phyloP scores from a whole-genome alignment of 441 rosid species.

The Lagerstroemia fauriei region DNA sequence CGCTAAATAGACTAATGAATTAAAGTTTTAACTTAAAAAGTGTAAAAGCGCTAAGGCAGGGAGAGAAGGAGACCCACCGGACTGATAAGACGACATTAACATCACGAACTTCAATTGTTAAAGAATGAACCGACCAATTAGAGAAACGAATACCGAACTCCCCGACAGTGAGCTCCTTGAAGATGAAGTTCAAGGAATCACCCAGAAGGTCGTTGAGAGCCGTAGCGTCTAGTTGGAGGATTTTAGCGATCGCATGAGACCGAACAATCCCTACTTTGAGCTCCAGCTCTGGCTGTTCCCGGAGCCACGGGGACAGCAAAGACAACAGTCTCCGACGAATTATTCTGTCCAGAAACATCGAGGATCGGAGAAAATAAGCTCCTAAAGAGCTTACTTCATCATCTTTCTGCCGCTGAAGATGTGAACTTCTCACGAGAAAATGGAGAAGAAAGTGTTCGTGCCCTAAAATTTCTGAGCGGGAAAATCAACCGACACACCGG shows the following conservation, averaged over 20 bases:
- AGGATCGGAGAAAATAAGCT: conserved; percentile 4
- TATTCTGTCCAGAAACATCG: conserved; percentile 50
- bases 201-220: conserved; percentile 52
- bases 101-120: conserved; percentile 61
- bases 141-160: conserved; percentile 56
- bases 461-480: neutral
- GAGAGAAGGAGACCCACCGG: conserved; percentile 42
- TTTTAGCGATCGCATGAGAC: conserved; percentile 45
- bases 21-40: neutral
- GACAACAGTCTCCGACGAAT: conserved; percentile 57
- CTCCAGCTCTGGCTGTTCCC: conserved; percentile 60
- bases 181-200: conserved; percentile 40
- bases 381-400: neutral
- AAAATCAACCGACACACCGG: neutral
- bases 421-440: neutral
- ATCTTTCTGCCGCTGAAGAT: neutral
- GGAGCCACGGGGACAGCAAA: conserved; percentile 67
- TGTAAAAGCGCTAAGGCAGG: neutral
- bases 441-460: neutral
- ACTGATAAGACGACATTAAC: conserved; percentile 52
- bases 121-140: conserved; percentile 71
- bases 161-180: conserved; percentile 56
- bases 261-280: conserved; percentile 60
- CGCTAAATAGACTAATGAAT: neutral
- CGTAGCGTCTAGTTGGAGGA: conserved; percentile 52